Percentiles rank a stretch among this genome's conserved stretches.
These are phyloP conservation scores for Ophiostoma ulmi DNA, from an alignment of 2,329 filamentous ascomycete species.

Conservation along the genomic window DNA sequence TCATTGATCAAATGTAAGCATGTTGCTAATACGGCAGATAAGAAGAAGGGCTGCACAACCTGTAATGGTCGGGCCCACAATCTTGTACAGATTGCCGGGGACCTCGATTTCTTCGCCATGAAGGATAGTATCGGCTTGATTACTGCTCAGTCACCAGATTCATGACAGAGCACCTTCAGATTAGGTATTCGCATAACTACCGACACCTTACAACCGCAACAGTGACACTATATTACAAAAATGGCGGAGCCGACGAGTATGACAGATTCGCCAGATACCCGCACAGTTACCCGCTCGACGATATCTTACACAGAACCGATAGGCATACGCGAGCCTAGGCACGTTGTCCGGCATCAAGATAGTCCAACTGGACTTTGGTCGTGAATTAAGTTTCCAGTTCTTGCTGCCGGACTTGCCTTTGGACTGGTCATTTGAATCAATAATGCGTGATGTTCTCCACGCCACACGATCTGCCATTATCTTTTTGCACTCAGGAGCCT, in stretches of 20 bases:
- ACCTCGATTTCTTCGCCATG: not conserved
- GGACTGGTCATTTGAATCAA: not conserved
- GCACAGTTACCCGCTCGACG: not conserved
- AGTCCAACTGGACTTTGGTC: not conserved
- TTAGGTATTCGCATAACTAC: not conserved
- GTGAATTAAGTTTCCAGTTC: not conserved
- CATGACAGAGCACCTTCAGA: not conserved
- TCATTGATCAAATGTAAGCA: not conserved
- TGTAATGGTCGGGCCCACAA: not conserved
- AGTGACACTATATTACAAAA: not conserved
- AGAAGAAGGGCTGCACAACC: not conserved
- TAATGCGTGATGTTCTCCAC: not conserved
- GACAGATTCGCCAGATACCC: not conserved
- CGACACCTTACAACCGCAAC: not conserved
- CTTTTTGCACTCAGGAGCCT: not conserved
- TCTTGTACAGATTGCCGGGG: not conserved
- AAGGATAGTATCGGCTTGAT: not conserved
- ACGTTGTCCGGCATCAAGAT: not conserved
- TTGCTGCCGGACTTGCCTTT: not conserved
- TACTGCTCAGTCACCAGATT: not conserved
- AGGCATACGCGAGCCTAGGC: no score
- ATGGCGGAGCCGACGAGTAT: not conserved
- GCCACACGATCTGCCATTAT: not conserved
- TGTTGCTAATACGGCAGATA: not conserved
- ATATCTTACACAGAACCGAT: not conserved